Evolutionary conservation across 805 yeast genomes (phyloP), one percentile per base, ranked within the genome.

Genomic region (Candida ascalaphidarum): DNA sequence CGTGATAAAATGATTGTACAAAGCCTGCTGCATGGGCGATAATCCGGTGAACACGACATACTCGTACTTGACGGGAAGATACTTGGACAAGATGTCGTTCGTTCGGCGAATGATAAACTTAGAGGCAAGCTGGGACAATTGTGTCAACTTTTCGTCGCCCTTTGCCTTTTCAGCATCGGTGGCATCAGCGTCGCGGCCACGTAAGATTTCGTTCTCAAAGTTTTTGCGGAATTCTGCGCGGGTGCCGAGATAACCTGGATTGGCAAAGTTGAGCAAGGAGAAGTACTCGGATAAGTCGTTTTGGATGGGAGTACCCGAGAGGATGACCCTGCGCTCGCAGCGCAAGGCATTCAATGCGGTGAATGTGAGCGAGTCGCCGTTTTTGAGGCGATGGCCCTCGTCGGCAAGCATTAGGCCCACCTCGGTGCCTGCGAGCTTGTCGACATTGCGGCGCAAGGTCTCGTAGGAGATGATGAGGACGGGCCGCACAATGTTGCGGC

Each of bases 281-380:
- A 86, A 92, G 56, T 89, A 89, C 55, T 89, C 98, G 0, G 95
- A 79, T 20, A 89, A 62, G 58, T 89, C 97, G 44, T 89, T 89
- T 52, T 89, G 98, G 38, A 89, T 88, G 1, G 98, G 98, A 0
- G 98, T 89, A 21, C 98, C 98, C 1, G 96, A 84, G 14, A 89
- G 58, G 39, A 89, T 89, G 6, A 89, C 96, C 33, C 98, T 68
- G 44, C 98, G 66, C 27, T 79, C 76, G 48, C 95, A 89, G 28
- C 80, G 74, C 31, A 92, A 66, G n/a, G 85, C 71, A 44, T 84
- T 77, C 22, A 89, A 65, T 0, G 96, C 84, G 0, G 84, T 83
- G 43, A 86, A 89, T 0, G 98, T 92, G 30, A 80, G 68, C 1
- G 96, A 85, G 21, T 89, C 97, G 11, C 95, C 95, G 50, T 89